These are phyloP conservation scores for Conticribra weissflogii DNA, from an alignment of 108 stramenopile species.

Conservation along the genomic window DNA sequence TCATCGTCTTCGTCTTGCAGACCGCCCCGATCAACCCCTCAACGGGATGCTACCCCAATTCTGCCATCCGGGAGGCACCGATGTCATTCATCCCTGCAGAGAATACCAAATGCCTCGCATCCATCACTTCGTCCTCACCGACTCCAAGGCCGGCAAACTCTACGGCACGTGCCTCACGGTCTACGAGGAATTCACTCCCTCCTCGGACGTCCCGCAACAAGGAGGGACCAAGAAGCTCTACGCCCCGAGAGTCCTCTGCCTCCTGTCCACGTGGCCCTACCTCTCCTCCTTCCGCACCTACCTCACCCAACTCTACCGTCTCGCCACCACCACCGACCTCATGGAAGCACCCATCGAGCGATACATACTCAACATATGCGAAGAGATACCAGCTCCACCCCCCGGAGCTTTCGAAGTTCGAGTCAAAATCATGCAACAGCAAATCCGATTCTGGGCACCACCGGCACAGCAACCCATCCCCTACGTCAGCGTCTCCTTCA, in stretches of 20 bases:
- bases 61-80: constrained; percentile 72
- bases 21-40: constrained; percentile 74
- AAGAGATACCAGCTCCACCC: constrained; percentile 96
- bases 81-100: constrained; percentile 56
- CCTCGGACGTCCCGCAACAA: too few species aligned
- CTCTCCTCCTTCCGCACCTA: constrained; percentile 87
- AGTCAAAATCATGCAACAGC: constrained; percentile 69
- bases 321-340: constrained; percentile 85
- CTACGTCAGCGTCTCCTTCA: constrained; percentile 92
- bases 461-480: constrained; percentile 95
- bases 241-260: constrained; percentile 87
- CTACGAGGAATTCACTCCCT: constrained; percentile 74
- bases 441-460: constrained; percentile 90
- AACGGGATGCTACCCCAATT: constrained; percentile 87
- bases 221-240: constrained; percentile 51
- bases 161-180: constrained; percentile 88
- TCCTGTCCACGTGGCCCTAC: constrained; percentile 95
- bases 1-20: constrained; percentile 20
- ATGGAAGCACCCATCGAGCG: constrained; percentile 95
- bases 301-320: constrained; percentile 91
- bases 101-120: constrained; percentile 77
- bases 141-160: constrained; percentile 78
- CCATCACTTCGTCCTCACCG: constrained; percentile 87
- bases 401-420: constrained; percentile 91
- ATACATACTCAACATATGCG: constrained; percentile 92